A percentile compares a stretch with the other conserved stretches of the same genome.
phyloP scores from a whole-genome alignment of 163 green algal species.

The Chlorella variabilis region DNA sequence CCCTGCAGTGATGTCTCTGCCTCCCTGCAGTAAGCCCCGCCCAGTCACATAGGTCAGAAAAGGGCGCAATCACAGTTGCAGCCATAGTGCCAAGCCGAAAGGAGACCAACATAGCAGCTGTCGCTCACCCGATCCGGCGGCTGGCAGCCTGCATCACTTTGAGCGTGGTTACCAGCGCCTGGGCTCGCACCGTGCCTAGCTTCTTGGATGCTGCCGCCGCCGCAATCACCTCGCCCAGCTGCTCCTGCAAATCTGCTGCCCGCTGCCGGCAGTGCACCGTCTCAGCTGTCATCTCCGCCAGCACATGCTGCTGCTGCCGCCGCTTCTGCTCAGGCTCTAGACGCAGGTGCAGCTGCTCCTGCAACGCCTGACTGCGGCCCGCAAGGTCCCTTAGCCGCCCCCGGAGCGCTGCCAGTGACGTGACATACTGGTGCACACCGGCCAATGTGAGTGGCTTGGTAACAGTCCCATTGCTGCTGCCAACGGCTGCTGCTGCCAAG shows the following conservation, averaged over 20 bases:
- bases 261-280: background rate
- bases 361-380: slow-evolving; percentile 23
- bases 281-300: background rate
- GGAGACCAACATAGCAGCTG: too few species aligned
- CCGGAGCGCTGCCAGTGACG: slow-evolving; percentile 6
- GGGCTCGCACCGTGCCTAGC: slow-evolving; percentile 18
- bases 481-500: background rate
- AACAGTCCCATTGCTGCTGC: background rate
- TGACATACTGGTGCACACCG: slow-evolving; percentile 10
- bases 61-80: background rate
- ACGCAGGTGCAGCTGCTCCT: background rate
- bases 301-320: background rate
- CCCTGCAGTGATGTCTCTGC: slow-evolving; percentile 25
- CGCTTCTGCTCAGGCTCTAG: background rate
- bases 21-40: background rate
- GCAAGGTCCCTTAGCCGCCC: slow-evolving; percentile 20
- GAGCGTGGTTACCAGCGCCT: slow-evolving; percentile 42
- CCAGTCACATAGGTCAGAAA: background rate
- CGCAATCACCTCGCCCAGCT: slow-evolving; percentile 2
- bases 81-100: too few species aligned
- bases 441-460: slow-evolving; percentile 10
- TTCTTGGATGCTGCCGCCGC: background rate
- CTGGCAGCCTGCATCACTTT: slow-evolving; percentile 31
- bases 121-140: slow-evolving; percentile 1
- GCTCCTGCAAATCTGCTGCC: background rate